Percentiles rank a stretch among this genome's conserved stretches.
Conservation (phyloP, 2,329 filamentous ascomycete species). For the Pseudocercospora fuligena region DNA sequence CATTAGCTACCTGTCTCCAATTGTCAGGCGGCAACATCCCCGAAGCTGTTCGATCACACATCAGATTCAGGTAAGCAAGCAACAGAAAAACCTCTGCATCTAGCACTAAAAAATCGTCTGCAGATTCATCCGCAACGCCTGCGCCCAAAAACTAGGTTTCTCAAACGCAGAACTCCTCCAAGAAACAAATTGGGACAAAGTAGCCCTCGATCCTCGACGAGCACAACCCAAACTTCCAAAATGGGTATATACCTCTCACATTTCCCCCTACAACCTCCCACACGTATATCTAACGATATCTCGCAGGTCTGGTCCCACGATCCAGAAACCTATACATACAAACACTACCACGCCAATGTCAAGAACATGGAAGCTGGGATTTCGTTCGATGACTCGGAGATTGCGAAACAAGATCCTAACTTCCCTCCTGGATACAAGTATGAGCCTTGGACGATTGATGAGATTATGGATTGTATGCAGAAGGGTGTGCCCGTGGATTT, state of each 20-base stretch:
- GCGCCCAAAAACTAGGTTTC: slow-evolving; percentile 56
- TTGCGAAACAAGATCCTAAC: slow-evolving; percentile 22
- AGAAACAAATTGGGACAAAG: slow-evolving; percentile 55
- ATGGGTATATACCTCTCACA: slow-evolving; percentile 43
- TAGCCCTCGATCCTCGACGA: slow-evolving; percentile 50
- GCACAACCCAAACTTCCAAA: slow-evolving; percentile 52
- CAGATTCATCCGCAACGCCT: slow-evolving; percentile 54
- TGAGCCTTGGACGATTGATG: slow-evolving; percentile 29
- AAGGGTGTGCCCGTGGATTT: slow-evolving; percentile 23
- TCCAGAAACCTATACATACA: slow-evolving; percentile 31
- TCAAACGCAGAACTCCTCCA: slow-evolving; percentile 54
- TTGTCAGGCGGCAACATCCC: slow-evolving; percentile 42
- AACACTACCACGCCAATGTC: slow-evolving; percentile 28
- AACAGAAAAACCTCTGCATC: slow-evolving; percentile 31
- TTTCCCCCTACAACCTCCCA: background rate
- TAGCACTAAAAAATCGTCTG: background rate
- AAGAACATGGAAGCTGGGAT: slow-evolving; percentile 21
- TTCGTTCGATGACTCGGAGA: slow-evolving; percentile 24
- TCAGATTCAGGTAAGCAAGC: slow-evolving; percentile 42
- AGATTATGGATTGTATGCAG: slow-evolving; percentile 27
- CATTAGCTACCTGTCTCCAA: slow-evolving; percentile 52
- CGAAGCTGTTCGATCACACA: slow-evolving; percentile 39
- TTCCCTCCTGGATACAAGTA: slow-evolving; percentile 28
- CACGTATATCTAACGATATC: background rate
- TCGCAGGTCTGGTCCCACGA: slow-evolving; percentile 42